phyloP scores from a whole-genome alignment of 2,329 filamentous ascomycete species.

The Calonectria montana region DNA sequence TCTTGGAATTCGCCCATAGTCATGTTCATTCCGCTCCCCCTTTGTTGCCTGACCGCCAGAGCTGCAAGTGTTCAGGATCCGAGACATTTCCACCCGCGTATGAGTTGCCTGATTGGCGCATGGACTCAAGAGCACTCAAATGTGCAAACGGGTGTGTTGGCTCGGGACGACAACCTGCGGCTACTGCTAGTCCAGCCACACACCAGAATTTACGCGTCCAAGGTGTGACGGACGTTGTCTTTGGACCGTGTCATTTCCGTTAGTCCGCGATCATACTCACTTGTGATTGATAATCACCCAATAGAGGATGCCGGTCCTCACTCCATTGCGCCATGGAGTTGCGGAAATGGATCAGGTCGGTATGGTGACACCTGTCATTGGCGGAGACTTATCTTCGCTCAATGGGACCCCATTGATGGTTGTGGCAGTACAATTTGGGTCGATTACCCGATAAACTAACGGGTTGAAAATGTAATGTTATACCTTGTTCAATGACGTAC shows the following conservation, averaged over 20 bases:
- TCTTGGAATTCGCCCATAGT: not conserved
- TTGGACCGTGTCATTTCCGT: not conserved
- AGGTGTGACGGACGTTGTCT: not conserved
- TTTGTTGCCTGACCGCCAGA: not conserved
- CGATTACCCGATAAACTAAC: not conserved
- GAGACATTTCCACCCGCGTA: not conserved
- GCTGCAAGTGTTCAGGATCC: not conserved
- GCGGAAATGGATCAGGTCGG: not conserved
- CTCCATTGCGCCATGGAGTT: not conserved
- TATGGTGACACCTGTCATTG: not conserved
- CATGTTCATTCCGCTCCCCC: not conserved
- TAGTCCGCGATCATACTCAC: not conserved
- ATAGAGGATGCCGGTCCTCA: not conserved
- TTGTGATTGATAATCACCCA: not conserved
- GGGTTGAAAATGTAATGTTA: not conserved
- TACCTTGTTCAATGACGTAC: conserved; percentile 1
- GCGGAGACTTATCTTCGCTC: not conserved
- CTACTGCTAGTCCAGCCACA: conserved; percentile 4
- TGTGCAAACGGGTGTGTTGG: not conserved
- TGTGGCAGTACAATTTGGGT: not conserved
- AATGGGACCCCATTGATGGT: not conserved
- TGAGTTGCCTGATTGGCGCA: not conserved
- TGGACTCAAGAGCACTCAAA: not conserved
- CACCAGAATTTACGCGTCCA: not conserved
- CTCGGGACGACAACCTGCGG: not conserved